Evolutionary conservation across 768 basidiomycete genomes (phyloP), one percentile per base, ranked within the genome.

Genomic region (Naganishia kalamii): DNA sequence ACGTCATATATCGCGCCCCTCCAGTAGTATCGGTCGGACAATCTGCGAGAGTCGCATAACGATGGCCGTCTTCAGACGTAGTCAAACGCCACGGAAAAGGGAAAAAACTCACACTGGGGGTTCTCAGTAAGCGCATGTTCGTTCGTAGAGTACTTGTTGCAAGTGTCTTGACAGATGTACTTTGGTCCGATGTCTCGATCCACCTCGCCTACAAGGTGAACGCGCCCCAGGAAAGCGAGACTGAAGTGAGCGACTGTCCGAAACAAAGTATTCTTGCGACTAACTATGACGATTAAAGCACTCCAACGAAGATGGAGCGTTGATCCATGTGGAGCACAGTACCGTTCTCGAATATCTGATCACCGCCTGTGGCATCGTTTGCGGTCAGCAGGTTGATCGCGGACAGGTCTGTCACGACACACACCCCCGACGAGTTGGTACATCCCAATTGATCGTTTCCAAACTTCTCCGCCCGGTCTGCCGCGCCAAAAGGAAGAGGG

Each of bases 111-210:
- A 65, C 65, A 64, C 6, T 43, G 13, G 7, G 19, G 11, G 25
- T 64, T 60, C 44, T 70, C 68, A 62, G 72, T 71, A 33, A 78
- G 48, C 1, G 50, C 8, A 5, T 48, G 47, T 37, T 76, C 75
- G 29, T 70, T 69, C 0, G 72, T 66, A 0, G 77, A 71, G 65
- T 73, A 74, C 50, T 76, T 68, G 19, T 75, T 67, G 59, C 77
- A 78, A 11, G 75, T 75, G 13, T 65, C 15, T 44, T 75, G 75
- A 30, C 77, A 78, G 25, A 78, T 70, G 73, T 77, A 77, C 68
- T 75, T 78, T 27, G 68, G 72, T 15, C 66, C 52, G 0, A 35
- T 50, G 10, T 47, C 57, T 15, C 19, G 30, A 13, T 63, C 48
- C 2, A 50, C 49, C 27, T 43, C 25, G 30, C 50, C 62, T 63